Percentiles rank a stretch among this genome's conserved stretches.
phyloP scores from a whole-genome alignment of 352 stramenopile species.

The Globisporangium spinosum region DNA sequence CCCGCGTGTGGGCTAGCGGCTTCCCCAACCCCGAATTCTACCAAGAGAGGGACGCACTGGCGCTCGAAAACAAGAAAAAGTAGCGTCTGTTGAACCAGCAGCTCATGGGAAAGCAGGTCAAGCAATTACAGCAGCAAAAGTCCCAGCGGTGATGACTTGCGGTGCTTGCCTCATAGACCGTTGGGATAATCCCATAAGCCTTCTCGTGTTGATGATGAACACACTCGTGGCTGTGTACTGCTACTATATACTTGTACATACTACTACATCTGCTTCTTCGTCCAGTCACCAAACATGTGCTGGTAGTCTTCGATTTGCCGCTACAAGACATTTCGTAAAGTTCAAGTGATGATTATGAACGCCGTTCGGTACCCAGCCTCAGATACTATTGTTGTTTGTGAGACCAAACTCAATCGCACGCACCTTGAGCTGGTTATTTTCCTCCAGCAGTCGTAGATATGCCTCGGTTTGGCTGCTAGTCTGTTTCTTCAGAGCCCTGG shows the following conservation, averaged over 20 bases:
- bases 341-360: not conserved
- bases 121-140: slow-evolving; percentile 16
- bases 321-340: slow-evolving; percentile 18
- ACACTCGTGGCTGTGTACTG: not conserved
- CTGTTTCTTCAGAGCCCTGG: slow-evolving; percentile 61
- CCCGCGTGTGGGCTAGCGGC: slow-evolving; percentile 38
- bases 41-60: slow-evolving; percentile 25
- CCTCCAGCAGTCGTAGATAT: slow-evolving; percentile 70
- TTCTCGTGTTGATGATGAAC: slow-evolving; percentile 1
- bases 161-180: not conserved
- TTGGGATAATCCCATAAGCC: not conserved
- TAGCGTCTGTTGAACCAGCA: slow-evolving; percentile 30
- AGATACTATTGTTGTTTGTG: not conserved
- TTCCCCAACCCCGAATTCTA: slow-evolving; percentile 51
- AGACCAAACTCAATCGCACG: not conserved
- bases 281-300: slow-evolving; percentile 80
- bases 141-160: not conserved
- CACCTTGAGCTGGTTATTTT: slow-evolving; percentile 75
- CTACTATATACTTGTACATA: slow-evolving; percentile 28
- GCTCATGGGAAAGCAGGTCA: slow-evolving; percentile 10
- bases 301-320: slow-evolving; percentile 75
- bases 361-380: not conserved
- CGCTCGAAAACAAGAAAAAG: slow-evolving; percentile 24
- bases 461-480: slow-evolving; percentile 64
- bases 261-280: slow-evolving; percentile 71